phyloP scores from a whole-genome alignment of 2,329 filamentous ascomycete species.

The Calcarisporium arbuscula region DNA sequence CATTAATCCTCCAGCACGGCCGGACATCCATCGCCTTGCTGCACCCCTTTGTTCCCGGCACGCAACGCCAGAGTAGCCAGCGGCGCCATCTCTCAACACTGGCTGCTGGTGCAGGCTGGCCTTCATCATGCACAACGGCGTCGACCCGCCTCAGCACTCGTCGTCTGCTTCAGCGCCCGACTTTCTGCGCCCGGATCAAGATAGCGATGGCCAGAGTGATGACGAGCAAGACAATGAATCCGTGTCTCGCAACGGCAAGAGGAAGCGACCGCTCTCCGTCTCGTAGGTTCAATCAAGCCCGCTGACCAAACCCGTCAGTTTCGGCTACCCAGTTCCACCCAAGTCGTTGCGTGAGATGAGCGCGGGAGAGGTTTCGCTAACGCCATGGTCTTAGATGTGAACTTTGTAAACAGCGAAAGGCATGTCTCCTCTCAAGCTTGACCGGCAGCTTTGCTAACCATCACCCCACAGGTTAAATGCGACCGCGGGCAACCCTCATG shows the following conservation, averaged over 20 bases:
- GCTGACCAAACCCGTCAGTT: too few species aligned
- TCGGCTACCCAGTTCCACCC: too few species aligned
- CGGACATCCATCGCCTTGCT: constrained; percentile 2
- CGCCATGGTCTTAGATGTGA: constrained; percentile 53
- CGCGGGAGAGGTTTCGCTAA: too few species aligned
- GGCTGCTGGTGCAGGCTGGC: background rate
- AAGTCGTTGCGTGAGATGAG: too few species aligned
- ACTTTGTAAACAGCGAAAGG: constrained; percentile 75
- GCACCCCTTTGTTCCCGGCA: too few species aligned
- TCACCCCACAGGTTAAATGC: constrained; percentile 54
- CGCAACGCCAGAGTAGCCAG: background rate
- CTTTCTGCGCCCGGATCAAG: constrained; percentile 29
- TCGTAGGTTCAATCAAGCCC: constrained; percentile 42
- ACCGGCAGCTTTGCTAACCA: constrained; percentile 7
- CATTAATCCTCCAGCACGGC: too few species aligned
- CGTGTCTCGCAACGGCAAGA: constrained; percentile 37
- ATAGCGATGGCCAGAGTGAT: constrained; percentile 48
- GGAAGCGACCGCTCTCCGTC: constrained; percentile 55
- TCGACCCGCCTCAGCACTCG: constrained; percentile 14
- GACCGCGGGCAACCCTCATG: constrained; percentile 69
- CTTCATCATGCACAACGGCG: constrained; percentile 15
- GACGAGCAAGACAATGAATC: constrained; percentile 36
- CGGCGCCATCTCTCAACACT: background rate
- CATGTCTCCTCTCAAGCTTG: constrained; percentile 24
- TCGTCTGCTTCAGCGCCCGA: constrained; percentile 21